phyloP scores from a whole-genome alignment of 2,329 filamentous ascomycete genomes.

The Aspergillus neotritici region DNA sequence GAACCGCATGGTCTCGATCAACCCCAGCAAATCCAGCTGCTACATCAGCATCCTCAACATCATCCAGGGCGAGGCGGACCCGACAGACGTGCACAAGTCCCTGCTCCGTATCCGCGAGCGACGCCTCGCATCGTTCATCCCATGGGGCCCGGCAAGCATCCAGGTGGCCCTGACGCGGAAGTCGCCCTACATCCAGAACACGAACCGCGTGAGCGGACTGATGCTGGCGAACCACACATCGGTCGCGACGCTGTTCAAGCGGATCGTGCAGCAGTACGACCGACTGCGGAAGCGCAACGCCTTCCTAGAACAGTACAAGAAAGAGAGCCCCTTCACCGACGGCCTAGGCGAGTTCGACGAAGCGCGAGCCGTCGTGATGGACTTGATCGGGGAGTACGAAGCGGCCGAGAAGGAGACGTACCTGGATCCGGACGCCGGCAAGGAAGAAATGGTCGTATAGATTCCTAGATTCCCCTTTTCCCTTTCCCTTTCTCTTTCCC shows the following conservation, averaged over 20 bases:
- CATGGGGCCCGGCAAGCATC: conserved; percentile 96
- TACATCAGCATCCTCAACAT: conserved; percentile 99
- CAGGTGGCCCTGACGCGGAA: conserved; percentile 96
- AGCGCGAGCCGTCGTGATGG: conserved; percentile 81
- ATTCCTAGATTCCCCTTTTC: conserved; percentile 1
- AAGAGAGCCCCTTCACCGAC: conserved; percentile 86
- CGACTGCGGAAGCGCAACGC: conserved; percentile 93
- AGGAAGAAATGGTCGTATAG: conserved; percentile 29
- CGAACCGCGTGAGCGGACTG: conserved; percentile 87
- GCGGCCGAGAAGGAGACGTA: conserved; percentile 89
- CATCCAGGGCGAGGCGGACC: conserved; percentile 96
- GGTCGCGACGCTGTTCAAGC: conserved; percentile 92
- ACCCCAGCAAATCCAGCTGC: conserved; percentile 92
- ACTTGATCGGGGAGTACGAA: conserved; percentile 91
- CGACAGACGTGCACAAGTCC: conserved; percentile 97
- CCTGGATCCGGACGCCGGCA: conserved; percentile 64
- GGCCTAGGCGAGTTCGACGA: conserved; percentile 94
- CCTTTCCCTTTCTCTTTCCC: conserved; percentile 10
- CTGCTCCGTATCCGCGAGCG: conserved; percentile 91
- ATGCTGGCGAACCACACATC: conserved; percentile 99
- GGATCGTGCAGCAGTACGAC: conserved; percentile 88
- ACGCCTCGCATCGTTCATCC: conserved; percentile 90
- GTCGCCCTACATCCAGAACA: conserved; percentile 90
- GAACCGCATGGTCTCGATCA: conserved; percentile 97
- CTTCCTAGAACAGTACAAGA: conserved; percentile 94